Evolutionary conservation across 2,329 filamentous ascomycete species (phyloP).

Genomic region (Neocucurbitaria cava): DNA sequence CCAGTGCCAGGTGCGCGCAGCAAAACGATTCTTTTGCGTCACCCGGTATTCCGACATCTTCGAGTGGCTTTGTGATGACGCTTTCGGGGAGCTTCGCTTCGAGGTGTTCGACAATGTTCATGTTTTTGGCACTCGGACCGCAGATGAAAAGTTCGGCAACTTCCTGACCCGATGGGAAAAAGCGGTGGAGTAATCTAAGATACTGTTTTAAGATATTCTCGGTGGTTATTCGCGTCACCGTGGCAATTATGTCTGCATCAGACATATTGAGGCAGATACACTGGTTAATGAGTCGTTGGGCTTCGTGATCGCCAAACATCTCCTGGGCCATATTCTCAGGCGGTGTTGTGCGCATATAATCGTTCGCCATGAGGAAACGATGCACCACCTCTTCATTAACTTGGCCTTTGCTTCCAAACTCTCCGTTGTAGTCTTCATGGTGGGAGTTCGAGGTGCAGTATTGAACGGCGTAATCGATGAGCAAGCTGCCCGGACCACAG

Average conservation of each 20-base stretch:
- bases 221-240: slow-evolving; percentile 65
- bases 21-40: slow-evolving; percentile 67
- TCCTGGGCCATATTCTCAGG: slow-evolving; percentile 67
- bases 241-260: slow-evolving; percentile 63
- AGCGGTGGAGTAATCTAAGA: slow-evolving; percentile 55
- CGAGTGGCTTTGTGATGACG: slow-evolving; percentile 60
- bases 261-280: slow-evolving; percentile 55
- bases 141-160: slow-evolving; percentile 68
- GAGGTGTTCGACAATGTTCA: slow-evolving; percentile 63
- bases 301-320: slow-evolving; percentile 65
- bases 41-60: slow-evolving; percentile 64
- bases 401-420: slow-evolving; percentile 57
- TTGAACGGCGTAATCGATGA: slow-evolving; percentile 64
- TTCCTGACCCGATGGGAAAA: slow-evolving; percentile 38
- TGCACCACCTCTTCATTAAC: slow-evolving; percentile 62
- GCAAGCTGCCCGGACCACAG: slow-evolving; percentile 63
- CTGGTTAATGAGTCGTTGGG: slow-evolving; percentile 59
- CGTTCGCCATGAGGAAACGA: slow-evolving; percentile 54
- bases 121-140: slow-evolving; percentile 65
- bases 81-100: slow-evolving; percentile 56
- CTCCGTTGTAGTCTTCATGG: slow-evolving; percentile 62
- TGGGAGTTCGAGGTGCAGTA: slow-evolving; percentile 59
- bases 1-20: slow-evolving; percentile 68
- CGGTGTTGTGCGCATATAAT: slow-evolving; percentile 60
- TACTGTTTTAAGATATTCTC: slow-evolving; percentile 64